Evolutionary conservation across 169 alveolate genomes (phyloP).

Genomic region (Plasmodium gallinaceum): DNA sequence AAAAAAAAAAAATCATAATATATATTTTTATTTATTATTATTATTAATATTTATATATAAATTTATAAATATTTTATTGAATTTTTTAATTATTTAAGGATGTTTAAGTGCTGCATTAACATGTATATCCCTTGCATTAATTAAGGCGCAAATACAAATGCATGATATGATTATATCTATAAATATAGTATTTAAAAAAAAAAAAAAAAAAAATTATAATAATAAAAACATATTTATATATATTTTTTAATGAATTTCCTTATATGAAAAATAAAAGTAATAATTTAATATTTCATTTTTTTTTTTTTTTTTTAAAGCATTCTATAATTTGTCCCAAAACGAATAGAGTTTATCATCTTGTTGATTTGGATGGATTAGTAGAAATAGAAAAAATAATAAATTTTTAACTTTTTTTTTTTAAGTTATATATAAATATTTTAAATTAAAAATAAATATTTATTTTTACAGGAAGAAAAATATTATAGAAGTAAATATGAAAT

Average conservation of each 20-base stretch:
- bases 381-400: background rate
- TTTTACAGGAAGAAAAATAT: conserved; percentile 59
- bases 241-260: background rate
- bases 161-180: conserved; percentile 53
- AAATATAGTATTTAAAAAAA: conserved; percentile 46
- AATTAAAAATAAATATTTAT: background rate
- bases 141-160: conserved; percentile 68
- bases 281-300: background rate
- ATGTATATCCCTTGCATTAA: conserved; percentile 55
- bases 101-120: conserved; percentile 66
- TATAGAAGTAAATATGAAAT: conserved; percentile 50
- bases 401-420: conserved; percentile 1
- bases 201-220: background rate
- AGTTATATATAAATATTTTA: background rate
- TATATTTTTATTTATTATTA: background rate
- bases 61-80: background rate
- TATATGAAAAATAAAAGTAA: background rate
- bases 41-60: background rate
- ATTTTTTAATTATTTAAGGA: conserved; percentile 22
- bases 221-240: background rate
- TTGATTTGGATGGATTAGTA: conserved; percentile 52
- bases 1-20: background rate
- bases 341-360: conserved; percentile 54
- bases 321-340: conserved; percentile 65
- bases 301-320: conserved; percentile 13